Evolutionary conservation across 306 rosid genomes (phyloP), one percentile per base, ranked within the genome.

Genomic region (Albizia julibrissin): DNA sequence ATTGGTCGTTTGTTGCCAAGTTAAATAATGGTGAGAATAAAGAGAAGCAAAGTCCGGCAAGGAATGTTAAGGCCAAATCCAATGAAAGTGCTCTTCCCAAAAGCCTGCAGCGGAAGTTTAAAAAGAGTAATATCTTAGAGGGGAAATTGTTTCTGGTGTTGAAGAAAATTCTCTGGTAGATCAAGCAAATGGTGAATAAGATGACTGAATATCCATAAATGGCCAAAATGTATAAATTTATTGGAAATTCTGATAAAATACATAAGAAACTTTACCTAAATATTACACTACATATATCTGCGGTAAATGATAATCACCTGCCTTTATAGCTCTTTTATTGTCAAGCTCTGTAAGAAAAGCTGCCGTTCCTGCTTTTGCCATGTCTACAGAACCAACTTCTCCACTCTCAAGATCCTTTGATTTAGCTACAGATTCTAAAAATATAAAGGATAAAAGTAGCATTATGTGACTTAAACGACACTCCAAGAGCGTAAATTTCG

Each of bases 1-100:
- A 93, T 47, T 95, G 98, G 72, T 95, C 99, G 79, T 95, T 95
- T 77, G 98, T 90, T 72, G 99, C 98, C 61, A 95, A 75, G 76
- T 93, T 95, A 89, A 93, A 90, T 81, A 94, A 93, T 4, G 98
- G 98, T 29, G 97, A 90, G 87, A 93, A 95, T 62, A 95, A 69
- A 34, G 99, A 95, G 81, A 93, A 90, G 90, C 91, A 93, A 31
- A 80, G 8, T 43, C 99, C 98, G 7, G 98, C 95, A 61, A 91
- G 87, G 89, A 95, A 89, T 10, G 83, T 84, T 83, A 95, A 81
- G 27, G 83, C 78, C 79, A 95, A 95, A 86, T 77, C 99, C 97
- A 26, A 95, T 82, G 49, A 80, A 69, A 22, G 87, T 83, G 84
- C 79, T 83, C 78, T 87, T 93, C 74, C 98, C 98, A 85, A 91